Evolutionary conservation across 2,329 filamentous ascomycete species (phyloP).

Genomic region (Pseudogymnoascus sp.): DNA sequence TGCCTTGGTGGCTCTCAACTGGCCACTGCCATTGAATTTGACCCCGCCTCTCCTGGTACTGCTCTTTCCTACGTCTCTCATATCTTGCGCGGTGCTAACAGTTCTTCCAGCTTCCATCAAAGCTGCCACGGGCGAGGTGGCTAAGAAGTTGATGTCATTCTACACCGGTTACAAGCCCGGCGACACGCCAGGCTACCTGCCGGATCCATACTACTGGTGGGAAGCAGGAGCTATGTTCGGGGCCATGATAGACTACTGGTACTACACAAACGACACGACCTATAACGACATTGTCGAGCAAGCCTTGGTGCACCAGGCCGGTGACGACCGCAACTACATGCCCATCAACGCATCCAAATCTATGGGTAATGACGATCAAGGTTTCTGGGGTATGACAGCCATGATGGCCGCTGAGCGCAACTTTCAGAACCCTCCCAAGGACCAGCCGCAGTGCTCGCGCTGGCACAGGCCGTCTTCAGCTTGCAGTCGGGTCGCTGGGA

Average conservation of each 20-base stretch:
- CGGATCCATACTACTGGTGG: conserved; percentile 47
- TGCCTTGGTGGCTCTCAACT: not conserved
- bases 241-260: conserved; percentile 50
- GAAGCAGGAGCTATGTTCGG: conserved; percentile 50
- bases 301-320: conserved; percentile 51
- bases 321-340: conserved; percentile 47
- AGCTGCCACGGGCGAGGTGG: not conserved
- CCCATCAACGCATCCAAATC: conserved; percentile 46
- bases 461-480: conserved; percentile 73
- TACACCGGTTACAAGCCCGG: conserved; percentile 40
- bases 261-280: conserved; percentile 47
- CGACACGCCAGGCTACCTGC: conserved; percentile 42
- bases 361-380: conserved; percentile 67
- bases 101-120: not conserved
- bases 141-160: conserved; percentile 27
- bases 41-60: not conserved
- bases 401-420: conserved; percentile 62
- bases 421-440: conserved; percentile 45
- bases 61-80: not conserved
- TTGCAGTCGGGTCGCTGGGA: conserved; percentile 68
- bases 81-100: not conserved
- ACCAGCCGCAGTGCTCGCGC: conserved; percentile 56
- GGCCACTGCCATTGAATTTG: not conserved
- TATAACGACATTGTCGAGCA: conserved; percentile 48
- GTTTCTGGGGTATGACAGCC: conserved; percentile 60